Evolutionary conservation across 2,329 filamentous ascomycete species (phyloP).

Genomic region (Cercospora janseana): DNA sequence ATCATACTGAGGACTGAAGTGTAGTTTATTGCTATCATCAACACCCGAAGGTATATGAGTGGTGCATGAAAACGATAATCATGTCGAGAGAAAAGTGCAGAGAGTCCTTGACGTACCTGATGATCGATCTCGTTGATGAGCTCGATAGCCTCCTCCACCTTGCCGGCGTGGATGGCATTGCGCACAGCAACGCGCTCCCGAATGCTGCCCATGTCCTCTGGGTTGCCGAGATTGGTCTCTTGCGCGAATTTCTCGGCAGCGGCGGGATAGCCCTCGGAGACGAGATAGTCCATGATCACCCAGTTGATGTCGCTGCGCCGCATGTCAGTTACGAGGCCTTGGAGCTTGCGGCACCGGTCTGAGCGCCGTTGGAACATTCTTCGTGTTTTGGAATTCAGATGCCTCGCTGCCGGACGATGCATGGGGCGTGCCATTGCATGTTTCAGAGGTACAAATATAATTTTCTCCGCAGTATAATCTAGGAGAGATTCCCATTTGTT

Average conservation of each 20-base stretch:
- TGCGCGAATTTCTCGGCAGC: slow-evolving; percentile 90
- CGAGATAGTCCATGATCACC: slow-evolving; percentile 93
- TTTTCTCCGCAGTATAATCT: slow-evolving; percentile 87
- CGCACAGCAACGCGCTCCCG: slow-evolving; percentile 77
- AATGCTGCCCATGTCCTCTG: slow-evolving; percentile 68
- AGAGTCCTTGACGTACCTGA: slow-evolving; percentile 64
- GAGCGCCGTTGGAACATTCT: slow-evolving; percentile 7
- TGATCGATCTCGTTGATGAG: slow-evolving; percentile 86
- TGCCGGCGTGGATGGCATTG: slow-evolving; percentile 77
- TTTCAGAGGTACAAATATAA: slow-evolving; percentile 73
- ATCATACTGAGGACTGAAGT: slow-evolving; percentile 89
- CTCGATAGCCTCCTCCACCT: slow-evolving; percentile 82
- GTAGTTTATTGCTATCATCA: slow-evolving; percentile 79
- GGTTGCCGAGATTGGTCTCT: slow-evolving; percentile 81
- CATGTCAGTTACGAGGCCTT: slow-evolving; percentile 25
- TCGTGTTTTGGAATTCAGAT: slow-evolving; percentile 1
- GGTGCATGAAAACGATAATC: slow-evolving; percentile 99
- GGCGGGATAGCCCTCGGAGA: slow-evolving; percentile 89
- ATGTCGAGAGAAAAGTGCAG: slow-evolving; percentile 53
- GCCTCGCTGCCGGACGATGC: slow-evolving; percentile 7
- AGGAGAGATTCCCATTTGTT: slow-evolving; percentile 99
- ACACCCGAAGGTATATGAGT: slow-evolving; percentile 85
- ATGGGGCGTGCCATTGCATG: slow-evolving; percentile 8
- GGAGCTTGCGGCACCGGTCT: background rate
- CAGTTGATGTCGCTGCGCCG: slow-evolving; percentile 82